Evolutionary conservation across 306 rosid genomes (phyloP).

Genomic region (Abrus pulchellus): DNA sequence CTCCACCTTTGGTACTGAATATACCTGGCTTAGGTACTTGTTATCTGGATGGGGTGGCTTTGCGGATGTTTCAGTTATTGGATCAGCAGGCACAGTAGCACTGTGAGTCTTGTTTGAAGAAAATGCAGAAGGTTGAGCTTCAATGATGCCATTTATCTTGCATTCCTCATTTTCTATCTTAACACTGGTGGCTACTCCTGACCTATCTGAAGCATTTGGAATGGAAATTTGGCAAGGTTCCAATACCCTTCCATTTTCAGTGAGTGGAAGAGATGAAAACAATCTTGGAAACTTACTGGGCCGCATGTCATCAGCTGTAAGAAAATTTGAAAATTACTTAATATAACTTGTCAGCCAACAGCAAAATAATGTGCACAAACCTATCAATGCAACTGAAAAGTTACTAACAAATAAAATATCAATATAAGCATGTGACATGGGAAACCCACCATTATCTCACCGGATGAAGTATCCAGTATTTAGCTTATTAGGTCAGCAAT

Average conservation of each 20-base stretch:
- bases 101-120: constrained; percentile 53
- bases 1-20: constrained; percentile 72
- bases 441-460: constrained; percentile 48
- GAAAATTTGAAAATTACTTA: constrained; percentile 54
- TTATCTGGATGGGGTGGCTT: constrained; percentile 87
- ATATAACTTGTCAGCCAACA: constrained; percentile 53
- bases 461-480: constrained; percentile 38
- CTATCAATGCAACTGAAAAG: constrained; percentile 34
- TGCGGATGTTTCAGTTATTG: constrained; percentile 43
- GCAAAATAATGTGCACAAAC: constrained; percentile 46
- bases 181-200: constrained; percentile 51
- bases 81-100: constrained; percentile 53
- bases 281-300: constrained; percentile 73
- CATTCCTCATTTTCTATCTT: constrained; percentile 63
- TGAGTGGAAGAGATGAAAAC: constrained; percentile 58
- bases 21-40: constrained; percentile 67
- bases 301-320: constrained; percentile 79
- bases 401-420: constrained; percentile 41
- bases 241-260: constrained; percentile 77
- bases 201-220: constrained; percentile 58
- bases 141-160: constrained; percentile 72
- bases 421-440: constrained; percentile 32
- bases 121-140: constrained; percentile 54
- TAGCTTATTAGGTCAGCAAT: constrained; percentile 28
- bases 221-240: constrained; percentile 67